phyloP scores from a whole-genome alignment of 768 basidiomycete species.

The Tephrocybe sp. region DNA sequence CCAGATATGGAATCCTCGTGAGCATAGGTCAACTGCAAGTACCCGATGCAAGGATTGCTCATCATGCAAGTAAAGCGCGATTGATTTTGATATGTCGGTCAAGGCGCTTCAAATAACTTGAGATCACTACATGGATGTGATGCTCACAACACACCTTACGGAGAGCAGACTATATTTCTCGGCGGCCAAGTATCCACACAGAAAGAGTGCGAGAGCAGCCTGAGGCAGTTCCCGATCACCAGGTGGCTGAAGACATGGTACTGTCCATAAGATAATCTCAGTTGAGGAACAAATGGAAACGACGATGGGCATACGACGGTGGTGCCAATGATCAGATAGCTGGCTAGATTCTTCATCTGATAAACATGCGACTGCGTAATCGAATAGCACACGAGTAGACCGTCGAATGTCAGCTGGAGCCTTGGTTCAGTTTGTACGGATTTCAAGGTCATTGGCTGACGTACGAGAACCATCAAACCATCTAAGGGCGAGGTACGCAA shows the following conservation, averaged over 20 bases:
- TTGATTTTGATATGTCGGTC: slow-evolving; percentile 81
- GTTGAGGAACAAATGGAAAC: slow-evolving; percentile 23
- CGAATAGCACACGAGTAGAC: slow-evolving; percentile 76
- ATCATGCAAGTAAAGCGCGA: slow-evolving; percentile 74
- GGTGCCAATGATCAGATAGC: slow-evolving; percentile 17
- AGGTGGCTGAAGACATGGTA: slow-evolving; percentile 60
- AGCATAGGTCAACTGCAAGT: slow-evolving; percentile 85
- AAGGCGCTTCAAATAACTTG: slow-evolving; percentile 51
- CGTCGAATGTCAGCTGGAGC: slow-evolving; percentile 68
- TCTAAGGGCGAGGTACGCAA: slow-evolving; percentile 66
- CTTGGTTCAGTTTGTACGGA: not conserved
- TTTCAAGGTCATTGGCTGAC: slow-evolving; percentile 15
- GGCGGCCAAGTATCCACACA: slow-evolving; percentile 80
- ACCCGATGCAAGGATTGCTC: slow-evolving; percentile 62
- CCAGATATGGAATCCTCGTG: slow-evolving; percentile 91
- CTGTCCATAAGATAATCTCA: slow-evolving; percentile 59
- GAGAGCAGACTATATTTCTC: slow-evolving; percentile 78
- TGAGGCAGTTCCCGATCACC: slow-evolving; percentile 54
- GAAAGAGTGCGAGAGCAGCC: slow-evolving; percentile 69
- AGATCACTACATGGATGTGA: not conserved
- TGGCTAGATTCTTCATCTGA: slow-evolving; percentile 62
- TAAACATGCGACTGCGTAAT: slow-evolving; percentile 65
- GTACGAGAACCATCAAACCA: slow-evolving; percentile 79
- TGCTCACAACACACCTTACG: slow-evolving; percentile 47
- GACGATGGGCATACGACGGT: not conserved